A percentile compares a stretch with the other conserved stretches of the same genome.
These are phyloP conservation scores for Penicillium frequentans DNA, from an alignment of 2,329 filamentous ascomycete genomes.

Conservation along the genomic window DNA sequence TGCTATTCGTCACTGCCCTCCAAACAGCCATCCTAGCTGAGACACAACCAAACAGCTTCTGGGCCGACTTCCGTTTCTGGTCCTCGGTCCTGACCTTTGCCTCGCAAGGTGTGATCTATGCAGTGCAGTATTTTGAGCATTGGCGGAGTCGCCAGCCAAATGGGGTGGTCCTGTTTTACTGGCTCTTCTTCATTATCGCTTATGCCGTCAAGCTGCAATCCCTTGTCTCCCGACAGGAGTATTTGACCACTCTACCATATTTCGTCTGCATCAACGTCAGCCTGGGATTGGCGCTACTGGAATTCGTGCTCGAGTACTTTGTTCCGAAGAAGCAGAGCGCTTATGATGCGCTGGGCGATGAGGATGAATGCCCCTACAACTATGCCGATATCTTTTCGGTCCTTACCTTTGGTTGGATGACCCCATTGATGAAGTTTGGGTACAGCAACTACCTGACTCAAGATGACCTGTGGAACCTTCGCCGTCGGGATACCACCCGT, in stretches of 20 bases:
- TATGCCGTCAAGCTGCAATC: slow-evolving; percentile 83
- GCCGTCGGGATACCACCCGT: slow-evolving; percentile 75
- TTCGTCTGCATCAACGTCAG: slow-evolving; percentile 75
- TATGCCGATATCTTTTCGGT: slow-evolving; percentile 93
- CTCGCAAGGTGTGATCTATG: slow-evolving; percentile 72
- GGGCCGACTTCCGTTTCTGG: slow-evolving; percentile 82
- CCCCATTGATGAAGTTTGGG: slow-evolving; percentile 91
- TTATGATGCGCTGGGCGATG: slow-evolving; percentile 66
- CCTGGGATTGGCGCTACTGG: slow-evolving; percentile 66
- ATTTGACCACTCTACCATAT: slow-evolving; percentile 66
- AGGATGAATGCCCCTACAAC: slow-evolving; percentile 71
- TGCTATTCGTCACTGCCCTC: slow-evolving; percentile 67
- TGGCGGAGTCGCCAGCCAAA: slow-evolving; percentile 80
- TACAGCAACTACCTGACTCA: slow-evolving; percentile 91
- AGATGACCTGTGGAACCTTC: slow-evolving; percentile 91
- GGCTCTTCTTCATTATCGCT: slow-evolving; percentile 79
- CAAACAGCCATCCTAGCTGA: slow-evolving; percentile 77
- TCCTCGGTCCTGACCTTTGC: slow-evolving; percentile 70
- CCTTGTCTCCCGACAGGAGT: slow-evolving; percentile 74
- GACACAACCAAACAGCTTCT: slow-evolving; percentile 69
- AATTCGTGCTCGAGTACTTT: slow-evolving; percentile 81
- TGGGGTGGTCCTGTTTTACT: slow-evolving; percentile 86
- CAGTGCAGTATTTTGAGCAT: slow-evolving; percentile 84
- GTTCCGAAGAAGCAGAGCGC: slow-evolving; percentile 74
- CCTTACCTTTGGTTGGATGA: slow-evolving; percentile 98